Conservation (phyloP, 2,329 filamentous ascomycete genomes). For the Aspergillus sp. region DNA sequence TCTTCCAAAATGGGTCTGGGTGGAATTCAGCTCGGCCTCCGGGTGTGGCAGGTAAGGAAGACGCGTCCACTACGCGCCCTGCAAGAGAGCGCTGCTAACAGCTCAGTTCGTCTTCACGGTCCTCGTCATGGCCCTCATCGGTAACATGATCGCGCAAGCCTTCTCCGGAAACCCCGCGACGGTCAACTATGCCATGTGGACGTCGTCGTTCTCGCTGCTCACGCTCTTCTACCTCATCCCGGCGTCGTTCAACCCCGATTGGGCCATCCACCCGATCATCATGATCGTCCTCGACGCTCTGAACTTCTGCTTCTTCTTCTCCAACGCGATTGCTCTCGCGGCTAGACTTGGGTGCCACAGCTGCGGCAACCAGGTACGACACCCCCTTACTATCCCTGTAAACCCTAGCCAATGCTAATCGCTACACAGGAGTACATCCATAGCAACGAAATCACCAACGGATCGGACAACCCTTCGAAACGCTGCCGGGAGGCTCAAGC, state of each 20-base stretch:
- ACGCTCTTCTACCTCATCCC: constrained; percentile 50
- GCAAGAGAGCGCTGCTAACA: constrained; percentile 4
- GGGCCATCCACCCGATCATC: constrained; percentile 44
- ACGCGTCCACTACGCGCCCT: not conserved
- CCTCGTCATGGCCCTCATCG: constrained; percentile 61
- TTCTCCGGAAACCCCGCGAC: constrained; percentile 55
- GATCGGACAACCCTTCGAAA: constrained; percentile 35
- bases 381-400: not conserved
- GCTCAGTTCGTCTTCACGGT: constrained; percentile 59
- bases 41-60: constrained; percentile 32
- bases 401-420: not conserved
- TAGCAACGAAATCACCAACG: constrained; percentile 48
- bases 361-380: constrained; percentile 48
- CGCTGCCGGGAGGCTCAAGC: constrained; percentile 55
- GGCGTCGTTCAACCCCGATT: constrained; percentile 40
- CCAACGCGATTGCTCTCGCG: constrained; percentile 49
- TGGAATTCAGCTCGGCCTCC: constrained; percentile 31
- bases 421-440: constrained; percentile 30
- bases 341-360: constrained; percentile 45
- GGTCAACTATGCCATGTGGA: constrained; percentile 54
- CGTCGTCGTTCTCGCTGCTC: constrained; percentile 47
- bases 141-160: constrained; percentile 60
- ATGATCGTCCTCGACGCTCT: constrained; percentile 46
- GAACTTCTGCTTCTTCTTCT: constrained; percentile 51
- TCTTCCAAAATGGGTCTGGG: constrained; percentile 25